Evolutionary conservation across 257 asterid species (phyloP).

Genomic region (Petunia axillaris): DNA sequence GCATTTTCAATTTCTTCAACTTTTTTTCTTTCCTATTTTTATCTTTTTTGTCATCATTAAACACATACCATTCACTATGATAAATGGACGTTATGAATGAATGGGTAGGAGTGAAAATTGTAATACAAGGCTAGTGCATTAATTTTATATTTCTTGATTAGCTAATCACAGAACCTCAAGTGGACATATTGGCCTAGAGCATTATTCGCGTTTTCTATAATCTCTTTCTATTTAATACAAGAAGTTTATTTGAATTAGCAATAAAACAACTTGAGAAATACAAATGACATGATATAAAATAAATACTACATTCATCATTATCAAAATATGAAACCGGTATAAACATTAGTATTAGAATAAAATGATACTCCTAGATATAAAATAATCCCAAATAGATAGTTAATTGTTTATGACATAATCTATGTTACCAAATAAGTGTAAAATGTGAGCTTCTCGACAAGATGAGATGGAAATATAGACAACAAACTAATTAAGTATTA

Average conservation of each 20-base stretch:
- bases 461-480: neutral
- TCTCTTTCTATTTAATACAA: neutral
- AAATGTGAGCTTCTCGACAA: neutral
- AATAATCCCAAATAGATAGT: too few relatives aligned
- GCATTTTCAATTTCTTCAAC: neutral
- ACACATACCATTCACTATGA: neutral
- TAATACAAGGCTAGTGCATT: neutral
- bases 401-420: neutral
- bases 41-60: neutral
- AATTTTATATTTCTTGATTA: neutral
- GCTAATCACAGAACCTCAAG: neutral
- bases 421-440: too few relatives aligned
- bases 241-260: neutral
- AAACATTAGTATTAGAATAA: neutral
- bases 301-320: neutral
- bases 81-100: conserved; percentile 1
- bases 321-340: neutral
- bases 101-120: conserved; percentile 26
- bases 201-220: neutral
- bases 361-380: neutral
- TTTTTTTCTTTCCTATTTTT: neutral
- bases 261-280: neutral
- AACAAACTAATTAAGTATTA: too few relatives aligned
- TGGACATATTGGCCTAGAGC: neutral
- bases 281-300: neutral